A percentile compares a stretch with the other conserved stretches of the same genome.
Evolutionary conservation across 2,329 filamentous ascomycete species (phyloP).

Genomic region (Tolypocladium capitatum): DNA sequence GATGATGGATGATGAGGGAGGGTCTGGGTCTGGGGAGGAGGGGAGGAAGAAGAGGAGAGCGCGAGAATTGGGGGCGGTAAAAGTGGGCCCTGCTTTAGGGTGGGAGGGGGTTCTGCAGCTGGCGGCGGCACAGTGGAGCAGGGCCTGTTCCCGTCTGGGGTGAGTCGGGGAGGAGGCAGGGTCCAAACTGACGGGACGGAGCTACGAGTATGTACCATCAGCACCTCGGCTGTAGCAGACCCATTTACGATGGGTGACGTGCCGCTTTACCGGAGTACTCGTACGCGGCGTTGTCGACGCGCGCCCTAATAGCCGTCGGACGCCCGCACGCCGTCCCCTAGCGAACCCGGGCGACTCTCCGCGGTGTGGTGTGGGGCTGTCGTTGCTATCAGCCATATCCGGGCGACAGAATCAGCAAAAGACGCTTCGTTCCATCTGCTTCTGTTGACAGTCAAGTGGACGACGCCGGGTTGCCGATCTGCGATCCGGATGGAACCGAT

Average conservation of each 20-base stretch:
- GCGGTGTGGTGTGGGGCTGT: too few relatives aligned
- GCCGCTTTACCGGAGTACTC: not conserved
- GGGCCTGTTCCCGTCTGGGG: not conserved
- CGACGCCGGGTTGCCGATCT: not conserved
- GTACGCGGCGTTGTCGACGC: too few relatives aligned
- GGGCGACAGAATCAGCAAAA: too few relatives aligned
- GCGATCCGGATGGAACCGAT: not conserved
- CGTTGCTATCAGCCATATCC: too few relatives aligned
- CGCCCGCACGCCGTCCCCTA: too few relatives aligned
- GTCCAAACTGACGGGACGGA: too few relatives aligned
- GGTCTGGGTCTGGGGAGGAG: not conserved
- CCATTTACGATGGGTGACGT: not conserved
- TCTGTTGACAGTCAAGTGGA: too few relatives aligned
- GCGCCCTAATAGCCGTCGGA: too few relatives aligned
- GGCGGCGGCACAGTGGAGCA: not conserved
- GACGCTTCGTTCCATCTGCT: not conserved
- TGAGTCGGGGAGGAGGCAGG: not conserved
- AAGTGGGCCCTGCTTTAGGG: not conserved
- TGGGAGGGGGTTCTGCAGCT: not conserved
- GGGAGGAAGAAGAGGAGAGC: not conserved
- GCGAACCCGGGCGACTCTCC: not conserved
- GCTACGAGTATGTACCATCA: too few relatives aligned
- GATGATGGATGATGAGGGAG: not conserved
- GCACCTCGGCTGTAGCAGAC: not conserved
- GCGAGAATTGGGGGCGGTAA: not conserved